These are phyloP conservation scores for Aspergillus quadricinctus DNA, from an alignment of 2,329 filamentous ascomycete genomes.

Conservation along the genomic window DNA sequence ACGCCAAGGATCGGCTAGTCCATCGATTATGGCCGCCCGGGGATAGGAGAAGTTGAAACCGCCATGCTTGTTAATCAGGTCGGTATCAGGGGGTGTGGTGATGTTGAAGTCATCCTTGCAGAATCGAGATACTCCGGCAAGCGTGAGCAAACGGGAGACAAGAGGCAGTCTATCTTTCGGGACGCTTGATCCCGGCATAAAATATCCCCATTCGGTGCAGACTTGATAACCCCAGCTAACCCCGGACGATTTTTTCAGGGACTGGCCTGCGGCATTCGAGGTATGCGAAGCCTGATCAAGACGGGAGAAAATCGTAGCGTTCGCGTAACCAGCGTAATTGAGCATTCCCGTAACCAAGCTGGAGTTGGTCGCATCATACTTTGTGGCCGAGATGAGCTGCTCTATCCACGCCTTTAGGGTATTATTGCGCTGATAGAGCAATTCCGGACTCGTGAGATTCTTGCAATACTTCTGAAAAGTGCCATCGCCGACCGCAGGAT, in stretches of 20 bases:
- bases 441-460: slow-evolving; percentile 48
- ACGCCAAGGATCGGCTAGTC: slow-evolving; percentile 75
- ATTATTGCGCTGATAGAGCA: slow-evolving; percentile 42
- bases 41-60: slow-evolving; percentile 68
- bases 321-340: slow-evolving; percentile 56
- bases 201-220: slow-evolving; percentile 67
- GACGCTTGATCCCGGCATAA: slow-evolving; percentile 67
- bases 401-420: slow-evolving; percentile 22
- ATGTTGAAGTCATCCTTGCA: slow-evolving; percentile 70
- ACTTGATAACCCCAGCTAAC: slow-evolving; percentile 57
- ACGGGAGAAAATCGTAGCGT: slow-evolving; percentile 37
- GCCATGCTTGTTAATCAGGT: slow-evolving; percentile 71
- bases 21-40: slow-evolving; percentile 72
- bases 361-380: slow-evolving; percentile 30
- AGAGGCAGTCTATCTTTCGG: slow-evolving; percentile 62
- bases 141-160: slow-evolving; percentile 64
- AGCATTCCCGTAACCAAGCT: slow-evolving; percentile 49
- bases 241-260: slow-evolving; percentile 29
- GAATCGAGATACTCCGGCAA: slow-evolving; percentile 58
- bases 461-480: slow-evolving; percentile 52
- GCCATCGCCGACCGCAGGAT: slow-evolving; percentile 49
- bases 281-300: slow-evolving; percentile 24
- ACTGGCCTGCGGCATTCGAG: background rate
- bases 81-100: slow-evolving; percentile 57
- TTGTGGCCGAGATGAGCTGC: slow-evolving; percentile 5